These are phyloP conservation scores for Musa beccarii DNA, from an alignment of 176 grass and related monocot genomes.

Conservation along the genomic window DNA sequence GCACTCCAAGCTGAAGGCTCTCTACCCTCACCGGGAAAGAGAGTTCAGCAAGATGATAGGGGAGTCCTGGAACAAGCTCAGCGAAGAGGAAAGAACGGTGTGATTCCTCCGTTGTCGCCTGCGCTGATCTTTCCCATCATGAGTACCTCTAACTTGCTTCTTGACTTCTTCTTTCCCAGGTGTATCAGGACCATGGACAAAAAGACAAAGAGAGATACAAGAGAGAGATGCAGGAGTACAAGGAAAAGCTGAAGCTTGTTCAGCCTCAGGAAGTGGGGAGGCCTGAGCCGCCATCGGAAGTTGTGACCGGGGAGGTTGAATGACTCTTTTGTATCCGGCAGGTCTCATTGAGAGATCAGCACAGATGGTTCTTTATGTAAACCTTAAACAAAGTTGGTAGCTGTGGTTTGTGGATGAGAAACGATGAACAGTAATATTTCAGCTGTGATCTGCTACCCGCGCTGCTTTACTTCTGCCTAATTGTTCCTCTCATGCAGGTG, in stretches of 20 bases:
- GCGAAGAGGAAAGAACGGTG: constrained; percentile 33
- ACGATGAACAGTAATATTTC: no score
- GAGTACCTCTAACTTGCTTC: not conserved
- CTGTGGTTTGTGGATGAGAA: no score
- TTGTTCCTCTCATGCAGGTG: no score
- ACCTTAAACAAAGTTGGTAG: no score
- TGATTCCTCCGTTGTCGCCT: not conserved
- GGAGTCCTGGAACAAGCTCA: constrained; percentile 43
- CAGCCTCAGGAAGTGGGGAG: not conserved
- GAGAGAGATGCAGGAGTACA: constrained; percentile 4
- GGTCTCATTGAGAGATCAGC: no score
- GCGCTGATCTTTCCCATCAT: no score
- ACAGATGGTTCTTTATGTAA: no score
- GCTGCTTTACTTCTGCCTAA: no score
- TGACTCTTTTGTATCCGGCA: no score
- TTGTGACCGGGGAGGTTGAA: no score
- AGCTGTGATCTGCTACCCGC: no score
- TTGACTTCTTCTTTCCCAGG: not conserved
- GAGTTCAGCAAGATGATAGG: constrained; percentile 52
- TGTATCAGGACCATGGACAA: not conserved
- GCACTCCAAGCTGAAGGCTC: constrained; percentile 35
- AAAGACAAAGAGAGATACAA: constrained; percentile 1
- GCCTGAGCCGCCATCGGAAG: no score
- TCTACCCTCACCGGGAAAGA: constrained; percentile 34
- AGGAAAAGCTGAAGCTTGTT: not conserved